Base-by-base conservation (phyloP, 352 stramenopile species). In the Phytophthora nicotianae region DNA sequence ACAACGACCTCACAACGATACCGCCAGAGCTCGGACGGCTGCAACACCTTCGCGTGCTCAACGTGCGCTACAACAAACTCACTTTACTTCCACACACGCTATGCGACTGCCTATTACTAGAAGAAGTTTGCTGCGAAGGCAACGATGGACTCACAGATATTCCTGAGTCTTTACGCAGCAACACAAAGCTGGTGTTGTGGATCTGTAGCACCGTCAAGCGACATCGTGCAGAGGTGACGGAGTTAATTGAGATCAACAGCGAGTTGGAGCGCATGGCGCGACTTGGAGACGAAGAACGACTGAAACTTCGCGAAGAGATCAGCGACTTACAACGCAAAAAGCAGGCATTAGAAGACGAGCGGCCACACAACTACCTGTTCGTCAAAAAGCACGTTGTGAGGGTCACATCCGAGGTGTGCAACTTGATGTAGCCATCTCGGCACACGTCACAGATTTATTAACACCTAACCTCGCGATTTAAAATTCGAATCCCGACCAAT, bases 151-250 rank as follows among this genome's bases (percentile, higher is more conserved):
- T 93, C 5, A 61, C 61, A 7, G 79, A 91, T 57, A 74, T 93
- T 40, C 81, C 82, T 9, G 82, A 90, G 70, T 82, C 77, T 2
- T 54, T 93, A 16, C 79, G 77, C 1, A 73, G 75, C 61, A 91
- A 88, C 58, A 91, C 82, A 8, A 77, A 78, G 55, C 75, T 93
- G 32, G 82, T 91, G 54, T 58, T 93, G 9, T 93, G 84, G 84
- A 90, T 93, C 68, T 93, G 79, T 65, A 71, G 71, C 29, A 89
- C 72, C n/a, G 74, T 88, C n/a, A 91, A 91, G 74, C 72, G 68
- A 14, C 84, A 93, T 59, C 67, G 70, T 41, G 57, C 55, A 2
- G 75, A 90, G 51, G 81, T 93, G 33, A 50, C 75, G 26, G 77
- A 90, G 74, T 79, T 93, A 38, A 75, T 86, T n/a, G 73, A 68